Conservation (phyloP, 805 yeast genomes). For the Wickerhamiella hasegawae region DNA sequence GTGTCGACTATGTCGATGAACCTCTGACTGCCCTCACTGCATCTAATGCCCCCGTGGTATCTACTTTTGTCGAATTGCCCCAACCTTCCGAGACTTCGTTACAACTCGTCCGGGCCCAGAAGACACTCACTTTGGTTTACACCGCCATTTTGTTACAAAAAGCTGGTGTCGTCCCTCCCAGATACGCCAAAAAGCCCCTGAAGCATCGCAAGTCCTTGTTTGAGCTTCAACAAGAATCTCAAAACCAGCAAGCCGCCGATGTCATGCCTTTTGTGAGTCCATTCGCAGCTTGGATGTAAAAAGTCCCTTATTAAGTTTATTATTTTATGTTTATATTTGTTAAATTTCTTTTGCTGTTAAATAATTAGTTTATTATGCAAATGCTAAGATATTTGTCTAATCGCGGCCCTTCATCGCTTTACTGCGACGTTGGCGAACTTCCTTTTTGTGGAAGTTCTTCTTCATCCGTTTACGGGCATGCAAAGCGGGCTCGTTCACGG, state of each 20-base stretch:
- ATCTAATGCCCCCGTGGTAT: not conserved
- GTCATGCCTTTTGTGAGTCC: too few species aligned
- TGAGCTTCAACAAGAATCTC: too few species aligned
- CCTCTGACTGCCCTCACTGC: not conserved
- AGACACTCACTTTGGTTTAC: constrained; percentile 6
- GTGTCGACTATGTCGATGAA: not conserved
- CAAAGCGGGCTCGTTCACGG: constrained; percentile 61
- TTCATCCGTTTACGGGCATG: constrained; percentile 65
- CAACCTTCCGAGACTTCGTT: not conserved
- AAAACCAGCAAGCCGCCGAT: too few species aligned
- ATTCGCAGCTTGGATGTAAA: too few species aligned
- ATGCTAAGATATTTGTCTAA: too few species aligned
- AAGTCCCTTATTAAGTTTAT: too few species aligned
- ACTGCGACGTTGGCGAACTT: constrained; percentile 42
- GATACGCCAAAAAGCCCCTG: not conserved
- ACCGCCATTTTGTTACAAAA: constrained; percentile 2
- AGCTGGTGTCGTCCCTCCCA: not conserved
- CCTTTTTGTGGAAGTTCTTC: constrained; percentile 61
- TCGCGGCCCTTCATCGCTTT: too few species aligned
- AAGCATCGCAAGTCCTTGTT: not conserved
- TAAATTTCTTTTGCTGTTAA: too few species aligned
- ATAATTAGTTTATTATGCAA: too few species aligned
- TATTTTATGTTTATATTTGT: too few species aligned
- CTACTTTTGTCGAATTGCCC: not conserved
- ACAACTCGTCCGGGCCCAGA: constrained; percentile 1